Conservation (phyloP, 2,329 filamentous ascomycete genomes). For the Colletotrichum sublineola region DNA sequence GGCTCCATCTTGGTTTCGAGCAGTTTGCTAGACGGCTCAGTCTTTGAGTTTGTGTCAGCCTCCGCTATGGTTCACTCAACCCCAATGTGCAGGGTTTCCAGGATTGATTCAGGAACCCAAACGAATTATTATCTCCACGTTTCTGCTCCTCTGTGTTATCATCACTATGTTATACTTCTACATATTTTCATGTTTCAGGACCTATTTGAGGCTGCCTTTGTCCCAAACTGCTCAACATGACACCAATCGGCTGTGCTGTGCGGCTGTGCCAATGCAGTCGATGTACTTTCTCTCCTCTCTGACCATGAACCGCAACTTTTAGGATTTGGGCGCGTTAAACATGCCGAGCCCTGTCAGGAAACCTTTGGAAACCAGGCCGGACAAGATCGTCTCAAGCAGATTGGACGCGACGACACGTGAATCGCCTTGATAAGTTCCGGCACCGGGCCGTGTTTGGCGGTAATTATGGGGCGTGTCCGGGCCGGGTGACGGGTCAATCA, state of each 20-base stretch:
- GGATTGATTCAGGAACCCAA: no score
- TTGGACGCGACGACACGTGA: conserved; percentile 48
- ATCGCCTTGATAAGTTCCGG: conserved; percentile 47
- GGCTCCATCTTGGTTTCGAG: conserved; percentile 44
- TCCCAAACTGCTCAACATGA: conserved; percentile 41
- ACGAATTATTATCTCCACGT: no score
- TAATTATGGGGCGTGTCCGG: conserved; percentile 19
- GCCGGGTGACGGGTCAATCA: not conserved
- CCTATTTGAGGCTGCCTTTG: conserved; percentile 55
- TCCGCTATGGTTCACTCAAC: conserved; percentile 60
- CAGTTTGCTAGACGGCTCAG: conserved; percentile 66
- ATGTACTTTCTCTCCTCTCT: conserved; percentile 64
- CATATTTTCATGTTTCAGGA: conserved; percentile 62
- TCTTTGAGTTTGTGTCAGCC: conserved; percentile 65
- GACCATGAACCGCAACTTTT: conserved; percentile 62
- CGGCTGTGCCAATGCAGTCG: not conserved
- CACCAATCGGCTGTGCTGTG: not conserved
- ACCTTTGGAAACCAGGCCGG: conserved; percentile 55
- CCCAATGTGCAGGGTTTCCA: conserved; percentile 44
- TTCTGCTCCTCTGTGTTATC: no score
- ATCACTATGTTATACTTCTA: conserved; percentile 53
- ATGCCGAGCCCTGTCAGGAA: conserved; percentile 61
- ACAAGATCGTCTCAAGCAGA: conserved; percentile 55
- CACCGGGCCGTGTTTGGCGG: conserved; percentile 22
- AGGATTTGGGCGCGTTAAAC: conserved; percentile 66